Evolutionary conservation across 495 filamentous ascomycete species (phyloP), one percentile per base, ranked within the genome.

Genomic region (Pseudomonodictys pantanalensis): DNA sequence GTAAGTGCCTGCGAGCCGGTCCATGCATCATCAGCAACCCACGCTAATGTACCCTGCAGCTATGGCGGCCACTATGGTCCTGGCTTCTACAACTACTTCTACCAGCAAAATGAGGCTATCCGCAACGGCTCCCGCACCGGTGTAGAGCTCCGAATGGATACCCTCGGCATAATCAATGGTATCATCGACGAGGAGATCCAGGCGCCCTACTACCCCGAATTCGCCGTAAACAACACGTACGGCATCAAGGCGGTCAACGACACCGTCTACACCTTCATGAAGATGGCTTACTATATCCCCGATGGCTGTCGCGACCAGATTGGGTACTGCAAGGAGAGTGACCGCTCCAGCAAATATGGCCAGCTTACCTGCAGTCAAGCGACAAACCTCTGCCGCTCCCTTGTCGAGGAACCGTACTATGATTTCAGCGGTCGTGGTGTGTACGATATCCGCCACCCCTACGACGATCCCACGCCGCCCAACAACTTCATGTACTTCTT

Each of bases 161-260:
- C 84, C 4, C 56, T 73, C 11, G 69, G 69, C 15, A 58, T 86
- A 47, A 64, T 90, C 49, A 92, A 92, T 68, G 89, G 87, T 35
- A 90, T 90, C 60, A 76, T 93, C 45, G 89, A 95, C 69, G 78
- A 83, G 47, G 52, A 46, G 5, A 79, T 85, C 15, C 88, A 92
- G 72, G 79, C 75, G 11, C 81, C 84, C 1, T 81, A 76, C 48
- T 92, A 91, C 64, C 81, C 86, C 3, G 69, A 78, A 17, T 86
- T 90, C 70, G 85, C 86, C 11, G 77, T 83, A 43, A 84, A 86
- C 72, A 95, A 95, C 65, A 87, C 87, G 2, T 95, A 91, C 66
- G 83, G 83, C 9, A 80, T 92, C 25, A 68, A 83, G 57, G 76
- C 83, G 1, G 80, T 90, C 64, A 86, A 82, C 60, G 68, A 79